Conservation (phyloP, 2,329 filamentous ascomycete genomes). For the Cyanodermella asteris region DNA sequence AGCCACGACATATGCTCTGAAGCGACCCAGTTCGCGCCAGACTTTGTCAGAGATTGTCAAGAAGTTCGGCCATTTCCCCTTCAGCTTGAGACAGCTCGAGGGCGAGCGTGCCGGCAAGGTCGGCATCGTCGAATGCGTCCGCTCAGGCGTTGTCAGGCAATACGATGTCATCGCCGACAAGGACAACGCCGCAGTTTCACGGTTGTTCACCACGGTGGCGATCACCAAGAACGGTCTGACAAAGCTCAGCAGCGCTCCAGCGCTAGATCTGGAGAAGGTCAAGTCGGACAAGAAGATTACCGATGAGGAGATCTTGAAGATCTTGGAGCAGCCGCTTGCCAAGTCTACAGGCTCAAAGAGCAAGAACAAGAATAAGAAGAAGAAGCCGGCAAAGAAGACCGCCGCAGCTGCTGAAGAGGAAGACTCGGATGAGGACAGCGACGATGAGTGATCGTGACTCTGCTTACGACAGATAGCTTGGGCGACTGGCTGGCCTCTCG, state of each 20-base stretch:
- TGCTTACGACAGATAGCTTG: too few species aligned
- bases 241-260: slow-evolving; percentile 55
- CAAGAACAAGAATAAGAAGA: slow-evolving; percentile 86
- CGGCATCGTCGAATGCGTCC: slow-evolving; percentile 89
- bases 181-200: slow-evolving; percentile 62
- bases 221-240: slow-evolving; percentile 96
- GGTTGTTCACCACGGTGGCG: slow-evolving; percentile 74
- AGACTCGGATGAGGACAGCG: slow-evolving; percentile 13
- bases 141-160: slow-evolving; percentile 75
- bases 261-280: slow-evolving; percentile 58
- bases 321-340: slow-evolving; percentile 66
- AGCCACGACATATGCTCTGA: slow-evolving; percentile 73
- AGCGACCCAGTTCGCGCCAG: slow-evolving; percentile 82
- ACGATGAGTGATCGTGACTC: slow-evolving; percentile 17
- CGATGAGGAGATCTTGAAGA: slow-evolving; percentile 86
- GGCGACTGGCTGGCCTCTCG: too few species aligned
- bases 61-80: slow-evolving; percentile 95
- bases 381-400: slow-evolving; percentile 33
- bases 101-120: slow-evolving; percentile 91
- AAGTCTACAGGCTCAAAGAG: slow-evolving; percentile 44
- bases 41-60: slow-evolving; percentile 85
- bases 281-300: slow-evolving; percentile 96
- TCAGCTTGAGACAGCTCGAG: slow-evolving; percentile 89
- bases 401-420: slow-evolving; percentile 18
- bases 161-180: slow-evolving; percentile 94